These are phyloP conservation scores for Blastobotrys proliferans DNA, from an alignment of 1,139 yeast genomes.

Conservation along the genomic window DNA sequence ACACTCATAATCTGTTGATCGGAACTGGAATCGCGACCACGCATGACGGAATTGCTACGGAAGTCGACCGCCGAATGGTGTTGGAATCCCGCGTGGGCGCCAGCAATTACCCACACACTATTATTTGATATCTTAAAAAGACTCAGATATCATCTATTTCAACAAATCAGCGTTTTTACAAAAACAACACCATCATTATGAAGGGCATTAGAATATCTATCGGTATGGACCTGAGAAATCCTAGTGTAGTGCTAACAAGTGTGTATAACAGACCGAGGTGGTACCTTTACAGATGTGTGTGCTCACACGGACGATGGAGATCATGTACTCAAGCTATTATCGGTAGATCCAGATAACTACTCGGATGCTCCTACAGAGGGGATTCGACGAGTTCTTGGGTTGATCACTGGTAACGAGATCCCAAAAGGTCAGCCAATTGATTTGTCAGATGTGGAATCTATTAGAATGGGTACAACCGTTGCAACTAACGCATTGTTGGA, in stretches of 20 bases:
- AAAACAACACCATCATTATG: not conserved
- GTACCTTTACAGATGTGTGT: slow-evolving; percentile 83
- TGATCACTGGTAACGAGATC: slow-evolving; percentile 47
- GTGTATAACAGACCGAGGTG: slow-evolving; percentile 42
- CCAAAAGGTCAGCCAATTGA: slow-evolving; percentile 42
- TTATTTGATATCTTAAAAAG: too few species aligned
- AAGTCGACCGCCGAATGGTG: too few species aligned
- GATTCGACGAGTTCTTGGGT: slow-evolving; percentile 69
- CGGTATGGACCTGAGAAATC: slow-evolving; percentile 11
- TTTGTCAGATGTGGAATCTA: slow-evolving; percentile 48
- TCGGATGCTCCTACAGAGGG: slow-evolving; percentile 91
- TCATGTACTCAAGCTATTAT: slow-evolving; percentile 64
- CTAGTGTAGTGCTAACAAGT: not conserved
- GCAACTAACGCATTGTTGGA: slow-evolving; percentile 74
- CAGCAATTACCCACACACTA: too few species aligned
- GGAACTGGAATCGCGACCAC: too few species aligned
- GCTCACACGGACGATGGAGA: slow-evolving; percentile 42
- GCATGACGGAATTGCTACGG: too few species aligned
- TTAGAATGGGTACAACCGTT: slow-evolving; percentile 77
- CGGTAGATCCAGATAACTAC: slow-evolving; percentile 85
- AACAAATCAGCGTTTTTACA: too few species aligned
- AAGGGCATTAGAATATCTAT: slow-evolving; percentile 17
- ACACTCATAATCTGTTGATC: too few species aligned
- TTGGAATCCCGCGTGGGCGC: too few species aligned
- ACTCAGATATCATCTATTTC: too few species aligned